Conservation (phyloP, 1,284 basidiomycete species). For the Ceratobasidium sp. region DNA sequence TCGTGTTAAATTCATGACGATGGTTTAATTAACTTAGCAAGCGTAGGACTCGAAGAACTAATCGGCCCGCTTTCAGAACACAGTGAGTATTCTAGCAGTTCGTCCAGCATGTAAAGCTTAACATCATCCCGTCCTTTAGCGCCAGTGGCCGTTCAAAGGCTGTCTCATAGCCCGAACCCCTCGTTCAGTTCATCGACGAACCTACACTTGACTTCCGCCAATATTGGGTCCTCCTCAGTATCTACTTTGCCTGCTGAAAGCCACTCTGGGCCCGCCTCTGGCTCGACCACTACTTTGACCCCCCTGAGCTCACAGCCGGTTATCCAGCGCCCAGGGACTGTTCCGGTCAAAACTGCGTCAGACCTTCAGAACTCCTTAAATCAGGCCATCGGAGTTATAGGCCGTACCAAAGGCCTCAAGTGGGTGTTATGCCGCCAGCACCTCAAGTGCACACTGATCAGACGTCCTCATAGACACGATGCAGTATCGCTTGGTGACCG, state of each 20-base stretch:
- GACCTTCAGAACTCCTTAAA: neutral
- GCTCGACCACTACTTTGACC: constrained; percentile 4
- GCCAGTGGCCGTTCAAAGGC: neutral
- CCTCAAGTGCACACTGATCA: neutral
- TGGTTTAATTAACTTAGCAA: neutral
- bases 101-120: neutral
- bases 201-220: neutral
- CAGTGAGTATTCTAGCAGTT: neutral
- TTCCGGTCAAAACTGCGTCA: neutral
- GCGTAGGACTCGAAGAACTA: neutral
- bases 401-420: constrained; percentile 10
- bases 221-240: neutral
- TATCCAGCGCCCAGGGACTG: neutral
- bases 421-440: neutral
- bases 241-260: neutral
- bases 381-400: neutral
- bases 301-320: neutral
- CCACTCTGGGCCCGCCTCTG: neutral
- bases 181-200: neutral
- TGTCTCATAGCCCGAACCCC: neutral
- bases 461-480: neutral
- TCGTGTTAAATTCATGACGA: neutral
- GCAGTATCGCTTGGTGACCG: neutral
- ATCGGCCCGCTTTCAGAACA: constrained; percentile 14
- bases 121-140: neutral